These are phyloP conservation scores for Hirsutella rhossiliensis DNA, from an alignment of 2,329 filamentous ascomycete species.

Conservation along the genomic window DNA sequence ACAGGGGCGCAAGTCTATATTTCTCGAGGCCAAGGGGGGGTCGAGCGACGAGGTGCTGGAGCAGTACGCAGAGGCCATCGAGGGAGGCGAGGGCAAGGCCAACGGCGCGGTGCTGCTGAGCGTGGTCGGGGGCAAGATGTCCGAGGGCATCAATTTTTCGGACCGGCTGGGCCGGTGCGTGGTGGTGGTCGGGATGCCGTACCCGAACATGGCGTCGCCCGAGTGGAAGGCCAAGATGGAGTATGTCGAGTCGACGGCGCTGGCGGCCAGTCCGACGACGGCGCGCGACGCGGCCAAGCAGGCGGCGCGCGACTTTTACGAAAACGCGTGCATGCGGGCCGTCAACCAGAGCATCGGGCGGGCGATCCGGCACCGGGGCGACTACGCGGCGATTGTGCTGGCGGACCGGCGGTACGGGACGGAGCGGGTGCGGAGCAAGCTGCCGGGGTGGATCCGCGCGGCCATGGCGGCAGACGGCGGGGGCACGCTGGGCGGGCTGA, in stretches of 20 bases:
- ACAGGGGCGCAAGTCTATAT: constrained; percentile 45
- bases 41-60: constrained; percentile 59
- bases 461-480: constrained; percentile 43
- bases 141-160: constrained; percentile 96
- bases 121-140: constrained; percentile 88
- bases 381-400: constrained; percentile 85
- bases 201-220: constrained; percentile 77
- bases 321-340: constrained; percentile 91
- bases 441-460: constrained; percentile 79
- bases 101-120: constrained; percentile 70
- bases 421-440: constrained; percentile 60
- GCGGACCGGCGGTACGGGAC: constrained; percentile 71
- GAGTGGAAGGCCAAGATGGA: constrained; percentile 90
- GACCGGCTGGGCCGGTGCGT: constrained; percentile 83
- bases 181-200: constrained; percentile 83
- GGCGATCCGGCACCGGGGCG: constrained; percentile 75
- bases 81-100: not conserved
- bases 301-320: constrained; percentile 68
- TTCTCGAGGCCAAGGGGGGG: constrained; percentile 42
- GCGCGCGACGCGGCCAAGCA: constrained; percentile 29
- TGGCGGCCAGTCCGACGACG: constrained; percentile 10
- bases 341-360: constrained; percentile 95
- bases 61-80: constrained; percentile 59
- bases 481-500: constrained; percentile 39
- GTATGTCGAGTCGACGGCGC: constrained; percentile 59